These are phyloP conservation scores for Saccharomycopsis malanga DNA, from an alignment of 805 yeast genomes.

Conservation along the genomic window DNA sequence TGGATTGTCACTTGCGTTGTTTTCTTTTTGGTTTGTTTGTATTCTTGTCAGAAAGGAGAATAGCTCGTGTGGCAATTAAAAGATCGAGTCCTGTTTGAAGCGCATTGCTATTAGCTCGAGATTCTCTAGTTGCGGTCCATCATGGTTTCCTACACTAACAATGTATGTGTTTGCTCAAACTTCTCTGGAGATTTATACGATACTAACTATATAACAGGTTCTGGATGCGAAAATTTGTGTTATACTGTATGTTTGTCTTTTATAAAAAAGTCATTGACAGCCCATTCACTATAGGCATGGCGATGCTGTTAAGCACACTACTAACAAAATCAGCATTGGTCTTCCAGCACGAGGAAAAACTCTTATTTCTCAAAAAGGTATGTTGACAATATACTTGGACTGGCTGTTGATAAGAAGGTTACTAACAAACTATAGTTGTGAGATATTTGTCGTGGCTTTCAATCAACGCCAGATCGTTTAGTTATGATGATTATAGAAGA, in stretches of 20 bases:
- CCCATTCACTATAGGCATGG: too few species aligned
- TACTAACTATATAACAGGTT: constrained; percentile 3
- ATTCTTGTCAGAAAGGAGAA: too few species aligned
- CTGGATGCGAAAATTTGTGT: constrained; percentile 21
- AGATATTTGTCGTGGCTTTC: constrained; percentile 90
- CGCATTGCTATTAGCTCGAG: too few species aligned
- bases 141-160: constrained; percentile 12
- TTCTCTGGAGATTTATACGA: background rate
- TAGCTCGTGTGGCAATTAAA: too few species aligned
- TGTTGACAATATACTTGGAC: constrained; percentile 9
- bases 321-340: constrained; percentile 42
- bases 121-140: too few species aligned
- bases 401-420: background rate
- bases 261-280: too few species aligned
- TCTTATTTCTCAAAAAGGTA: constrained; percentile 80
- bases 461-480: constrained; percentile 78
- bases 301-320: too few species aligned
- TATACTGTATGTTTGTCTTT: constrained; percentile 14
- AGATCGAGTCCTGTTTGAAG: too few species aligned
- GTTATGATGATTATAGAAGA: constrained; percentile 82
- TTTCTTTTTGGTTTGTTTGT: too few species aligned
- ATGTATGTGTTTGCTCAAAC: constrained; percentile 5
- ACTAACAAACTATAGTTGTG: constrained; percentile 39
- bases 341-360: constrained; percentile 94
- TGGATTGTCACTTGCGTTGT: too few species aligned